Percentiles rank a stretch among this genome's conserved stretches.
These are phyloP conservation scores for Cyberlindnera subsufficiens DNA, from an alignment of 805 yeast species.

Conservation along the genomic window DNA sequence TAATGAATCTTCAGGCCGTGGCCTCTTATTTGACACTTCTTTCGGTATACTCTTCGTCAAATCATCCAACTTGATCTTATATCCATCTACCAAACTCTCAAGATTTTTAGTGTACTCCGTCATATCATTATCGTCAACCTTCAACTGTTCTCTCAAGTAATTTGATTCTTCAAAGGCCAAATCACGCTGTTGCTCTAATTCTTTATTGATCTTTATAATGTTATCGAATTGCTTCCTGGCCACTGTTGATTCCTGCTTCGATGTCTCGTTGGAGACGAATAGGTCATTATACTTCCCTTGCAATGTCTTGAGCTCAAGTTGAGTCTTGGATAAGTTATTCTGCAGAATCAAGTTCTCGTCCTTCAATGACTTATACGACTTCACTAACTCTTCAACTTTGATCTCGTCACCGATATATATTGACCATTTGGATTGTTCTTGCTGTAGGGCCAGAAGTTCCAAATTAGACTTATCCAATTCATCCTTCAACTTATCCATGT, in stretches of 20 bases:
- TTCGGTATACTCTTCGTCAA: slow-evolving; percentile 27
- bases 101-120: slow-evolving; percentile 15
- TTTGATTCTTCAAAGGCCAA: slow-evolving; percentile 55
- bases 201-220: slow-evolving; percentile 29
- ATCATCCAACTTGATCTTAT: slow-evolving; percentile 44
- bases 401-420: slow-evolving; percentile 29
- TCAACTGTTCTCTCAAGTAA: slow-evolving; percentile 49
- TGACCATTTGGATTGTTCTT: slow-evolving; percentile 43
- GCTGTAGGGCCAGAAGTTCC: slow-evolving; percentile 41
- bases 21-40: slow-evolving; percentile 26
- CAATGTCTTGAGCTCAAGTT: slow-evolving; percentile 22
- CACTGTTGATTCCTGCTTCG: slow-evolving; percentile 22
- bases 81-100: slow-evolving; percentile 44
- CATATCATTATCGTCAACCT: slow-evolving; percentile 23
- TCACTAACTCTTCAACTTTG: slow-evolving; percentile 32
- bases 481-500: slow-evolving; percentile 37
- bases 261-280: slow-evolving; percentile 32
- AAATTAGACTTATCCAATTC: slow-evolving; percentile 43
- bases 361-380: slow-evolving; percentile 33
- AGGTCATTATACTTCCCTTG: slow-evolving; percentile 25
- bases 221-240: slow-evolving; percentile 22
- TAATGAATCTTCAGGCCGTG: slow-evolving; percentile 9
- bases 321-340: slow-evolving; percentile 25
- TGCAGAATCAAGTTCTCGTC: slow-evolving; percentile 33
- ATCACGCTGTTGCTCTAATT: slow-evolving; percentile 44